These are phyloP conservation scores for Tetramitus jugosus DNA, from an alignment of 208 protist species.

Conservation along the genomic window DNA sequence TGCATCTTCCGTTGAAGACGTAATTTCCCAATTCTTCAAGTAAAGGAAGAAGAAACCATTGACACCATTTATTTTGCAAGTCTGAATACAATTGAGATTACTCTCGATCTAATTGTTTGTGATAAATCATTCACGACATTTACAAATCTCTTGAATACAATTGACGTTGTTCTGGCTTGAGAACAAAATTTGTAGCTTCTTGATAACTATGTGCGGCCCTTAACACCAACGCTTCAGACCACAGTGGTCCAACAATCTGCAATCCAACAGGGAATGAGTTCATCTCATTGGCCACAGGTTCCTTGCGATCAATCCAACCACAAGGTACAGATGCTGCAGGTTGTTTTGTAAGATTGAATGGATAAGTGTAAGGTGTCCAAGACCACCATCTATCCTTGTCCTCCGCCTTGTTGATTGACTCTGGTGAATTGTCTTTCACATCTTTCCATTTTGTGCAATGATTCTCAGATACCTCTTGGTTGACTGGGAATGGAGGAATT, in stretches of 20 bases:
- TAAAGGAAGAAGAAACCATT: too few relatives aligned
- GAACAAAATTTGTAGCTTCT: not conserved
- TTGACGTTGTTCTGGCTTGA: too few relatives aligned
- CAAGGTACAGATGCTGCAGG: not conserved
- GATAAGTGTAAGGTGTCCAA: not conserved
- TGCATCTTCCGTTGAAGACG: not conserved
- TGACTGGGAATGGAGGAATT: not conserved
- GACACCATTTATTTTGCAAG: too few relatives aligned
- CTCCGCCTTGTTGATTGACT: not conserved
- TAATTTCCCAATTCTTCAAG: too few relatives aligned
- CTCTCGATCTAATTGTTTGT: too few relatives aligned
- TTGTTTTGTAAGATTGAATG: constrained; percentile 8
- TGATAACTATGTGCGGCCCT: not conserved
- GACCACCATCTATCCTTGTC: not conserved
- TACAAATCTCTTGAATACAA: too few relatives aligned
- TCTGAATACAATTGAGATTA: too few relatives aligned
- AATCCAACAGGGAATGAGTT: not conserved
- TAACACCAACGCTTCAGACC: not conserved
- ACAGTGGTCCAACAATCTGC: not conserved
- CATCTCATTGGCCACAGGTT: too few relatives aligned
- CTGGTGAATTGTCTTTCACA: too few relatives aligned
- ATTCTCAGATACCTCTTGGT: not conserved
- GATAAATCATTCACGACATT: too few relatives aligned
- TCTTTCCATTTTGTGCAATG: too few relatives aligned
- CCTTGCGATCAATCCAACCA: not conserved